Base-by-base conservation (phyloP, 2,329 filamentous ascomycete genomes). In the Amauroascus verrucosus region DNA sequence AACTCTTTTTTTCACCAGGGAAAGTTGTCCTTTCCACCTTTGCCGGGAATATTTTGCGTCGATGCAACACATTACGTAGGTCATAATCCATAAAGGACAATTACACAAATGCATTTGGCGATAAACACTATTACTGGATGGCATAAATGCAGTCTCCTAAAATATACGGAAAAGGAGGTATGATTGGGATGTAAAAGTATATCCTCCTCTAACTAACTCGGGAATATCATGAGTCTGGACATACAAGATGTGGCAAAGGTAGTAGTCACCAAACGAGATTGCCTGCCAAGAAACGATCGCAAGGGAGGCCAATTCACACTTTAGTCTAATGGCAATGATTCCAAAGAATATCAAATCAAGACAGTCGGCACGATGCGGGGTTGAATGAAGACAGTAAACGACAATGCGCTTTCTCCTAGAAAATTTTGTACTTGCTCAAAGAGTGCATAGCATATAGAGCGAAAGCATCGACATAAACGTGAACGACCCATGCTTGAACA, bases 251-350 rank as follows among this genome's bases (percentile, higher is more conserved):
- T 13, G 6, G 35, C 35, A 38, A 18, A 33, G 20, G 24, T 33
- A 22, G 16, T 35, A 22, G 16, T 35, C 30, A 20, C 11, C 30
- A 22, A 37, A 37, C 16, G 32, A 32, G 24, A 22, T 32, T 14
- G 20, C 30, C n/a, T 20, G 6, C 9, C 35, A 43, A 43, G 14
- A 24, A 26, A 6, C 40, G 5, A 6, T n/a, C 40, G 6, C 47
- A n/a, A 40, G 47, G 11, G n/a, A 48, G 37, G 26, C 4, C 26
- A 20, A 37, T 20, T 28, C 9, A 40, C 37, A 5, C 18, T 11
- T 16, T 6, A 48, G 46, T 30, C 46, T 35, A 49, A 49, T 40
- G 47, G n/a, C 47, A 30, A 46, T 7, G 13, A 16, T n/a, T n/a
- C 44, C 26, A 46, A 46, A n/a, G 40, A 26, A n/a, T 7, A 43